These are phyloP conservation scores for Russula sp. DNA, from an alignment of 768 basidiomycete species.

Conservation along the genomic window DNA sequence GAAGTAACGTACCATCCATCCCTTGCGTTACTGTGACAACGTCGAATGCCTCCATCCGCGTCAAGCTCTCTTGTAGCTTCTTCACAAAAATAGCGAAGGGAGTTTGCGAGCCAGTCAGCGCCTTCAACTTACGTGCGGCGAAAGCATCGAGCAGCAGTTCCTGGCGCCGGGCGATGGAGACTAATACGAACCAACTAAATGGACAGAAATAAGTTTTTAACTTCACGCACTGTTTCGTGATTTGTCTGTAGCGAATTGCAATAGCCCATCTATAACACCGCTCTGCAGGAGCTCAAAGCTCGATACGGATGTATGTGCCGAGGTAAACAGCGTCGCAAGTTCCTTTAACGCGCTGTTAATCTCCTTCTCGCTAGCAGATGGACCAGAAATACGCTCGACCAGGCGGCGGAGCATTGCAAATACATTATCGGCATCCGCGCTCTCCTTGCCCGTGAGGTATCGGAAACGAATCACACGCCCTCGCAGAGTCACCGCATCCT, in stretches of 20 bases:
- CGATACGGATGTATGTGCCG: conserved; percentile 72
- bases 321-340: conserved; percentile 75
- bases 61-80: conserved; percentile 92
- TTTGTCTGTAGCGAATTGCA: conserved; percentile 72
- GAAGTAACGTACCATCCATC: conserved; percentile 56
- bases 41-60: conserved; percentile 92
- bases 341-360: conserved; percentile 55
- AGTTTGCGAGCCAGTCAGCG: conserved; percentile 39
- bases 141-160: conserved; percentile 78
- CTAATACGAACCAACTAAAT: conserved; percentile 34
- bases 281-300: conserved; percentile 95
- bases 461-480: conserved; percentile 85
- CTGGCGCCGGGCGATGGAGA: conserved; percentile 56
- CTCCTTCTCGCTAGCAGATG: conserved; percentile 54
- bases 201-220: conserved; percentile 2
- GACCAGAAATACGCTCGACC: conserved; percentile 54
- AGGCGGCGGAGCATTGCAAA: conserved; percentile 56
- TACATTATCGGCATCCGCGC: conserved; percentile 50
- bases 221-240: conserved; percentile 46
- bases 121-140: conserved; percentile 44
- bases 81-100: conserved; percentile 79
- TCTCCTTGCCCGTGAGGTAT: conserved; percentile 53
- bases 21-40: conserved; percentile 84
- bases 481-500: conserved; percentile 89
- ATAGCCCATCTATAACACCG: conserved; percentile 81